Conservation (phyloP, 108 stramenopile genomes). For the Aureococcus anophagefferens region DNA sequence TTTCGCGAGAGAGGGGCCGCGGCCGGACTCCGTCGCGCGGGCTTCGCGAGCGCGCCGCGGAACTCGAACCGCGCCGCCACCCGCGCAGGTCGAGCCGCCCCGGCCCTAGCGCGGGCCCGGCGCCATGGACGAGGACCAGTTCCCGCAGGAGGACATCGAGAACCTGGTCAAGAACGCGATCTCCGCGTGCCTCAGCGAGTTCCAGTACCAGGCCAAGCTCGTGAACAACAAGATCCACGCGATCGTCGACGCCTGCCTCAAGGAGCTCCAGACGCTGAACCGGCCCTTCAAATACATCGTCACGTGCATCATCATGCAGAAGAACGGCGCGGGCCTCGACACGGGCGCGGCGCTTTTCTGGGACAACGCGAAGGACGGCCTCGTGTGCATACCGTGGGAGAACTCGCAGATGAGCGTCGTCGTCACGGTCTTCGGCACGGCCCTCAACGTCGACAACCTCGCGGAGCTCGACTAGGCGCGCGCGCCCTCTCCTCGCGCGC, state of each 20-base stretch:
- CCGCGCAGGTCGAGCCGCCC: too few relatives aligned
- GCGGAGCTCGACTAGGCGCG: too few relatives aligned
- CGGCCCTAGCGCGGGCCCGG: neutral
- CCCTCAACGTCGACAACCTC: constrained; percentile 44
- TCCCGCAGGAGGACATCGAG: constrained; percentile 53
- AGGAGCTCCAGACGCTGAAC: constrained; percentile 60
- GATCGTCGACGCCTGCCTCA: constrained; percentile 57
- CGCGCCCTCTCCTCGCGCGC: too few relatives aligned
- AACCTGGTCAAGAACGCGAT: constrained; percentile 59
- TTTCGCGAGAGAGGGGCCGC: too few relatives aligned
- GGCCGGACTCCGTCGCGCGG: too few relatives aligned
- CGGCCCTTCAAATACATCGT: constrained; percentile 68
- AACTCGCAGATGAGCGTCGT: constrained; percentile 64
- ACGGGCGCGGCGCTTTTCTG: constrained; percentile 60
- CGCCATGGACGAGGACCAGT: constrained; percentile 34
- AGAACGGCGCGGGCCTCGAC: constrained; percentile 61
- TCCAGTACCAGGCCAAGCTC: constrained; percentile 46
- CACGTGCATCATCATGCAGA: constrained; percentile 68
- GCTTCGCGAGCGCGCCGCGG: too few relatives aligned
- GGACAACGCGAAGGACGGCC: constrained; percentile 57
- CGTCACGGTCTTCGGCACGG: constrained; percentile 56
- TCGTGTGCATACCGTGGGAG: constrained; percentile 55
- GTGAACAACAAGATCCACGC: constrained; percentile 55
- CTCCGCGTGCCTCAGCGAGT: constrained; percentile 25
- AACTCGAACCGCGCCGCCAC: too few relatives aligned